Percentiles rank a stretch among this genome's conserved stretches.
These are phyloP conservation scores for Trifolium fragiferum DNA, from an alignment of 306 rosid genomes.

Conservation along the genomic window DNA sequence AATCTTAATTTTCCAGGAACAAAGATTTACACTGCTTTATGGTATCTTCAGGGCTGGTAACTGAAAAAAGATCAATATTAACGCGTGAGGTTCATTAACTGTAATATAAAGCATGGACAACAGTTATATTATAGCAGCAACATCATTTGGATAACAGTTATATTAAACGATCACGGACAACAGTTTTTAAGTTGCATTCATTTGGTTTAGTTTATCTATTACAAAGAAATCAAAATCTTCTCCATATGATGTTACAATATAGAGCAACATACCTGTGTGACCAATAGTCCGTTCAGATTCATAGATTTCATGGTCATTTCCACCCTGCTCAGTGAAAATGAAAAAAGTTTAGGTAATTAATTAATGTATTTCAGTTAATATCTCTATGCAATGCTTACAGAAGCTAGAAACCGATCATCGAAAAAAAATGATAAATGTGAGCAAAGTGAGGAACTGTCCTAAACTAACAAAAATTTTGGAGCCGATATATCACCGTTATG, in stretches of 20 bases:
- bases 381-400: neutral
- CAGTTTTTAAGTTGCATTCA: neutral
- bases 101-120: too few species aligned
- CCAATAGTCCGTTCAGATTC: conserved; percentile 87
- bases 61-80: conserved; percentile 49
- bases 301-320: conserved; percentile 94
- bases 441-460: conserved; percentile 19
- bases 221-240: neutral
- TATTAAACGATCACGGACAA: too few species aligned
- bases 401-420: conserved; percentile 12
- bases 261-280: conserved; percentile 72
- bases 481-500: neutral
- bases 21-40: conserved; percentile 72
- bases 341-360: conserved; percentile 12
- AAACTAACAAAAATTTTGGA: neutral
- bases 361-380: conserved; percentile 3
- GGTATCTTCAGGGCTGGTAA: conserved; percentile 85
- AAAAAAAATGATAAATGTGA: conserved; percentile 7
- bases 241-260: conserved; percentile 2
- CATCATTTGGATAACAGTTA: too few species aligned
- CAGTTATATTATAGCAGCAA: too few species aligned
- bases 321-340: conserved; percentile 67
- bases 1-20: conserved; percentile 59
- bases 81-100: conserved; percentile 10
- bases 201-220: neutral